These are phyloP conservation scores for Volvox africanus DNA, from an alignment of 139 green algal species.

Conservation along the genomic window DNA sequence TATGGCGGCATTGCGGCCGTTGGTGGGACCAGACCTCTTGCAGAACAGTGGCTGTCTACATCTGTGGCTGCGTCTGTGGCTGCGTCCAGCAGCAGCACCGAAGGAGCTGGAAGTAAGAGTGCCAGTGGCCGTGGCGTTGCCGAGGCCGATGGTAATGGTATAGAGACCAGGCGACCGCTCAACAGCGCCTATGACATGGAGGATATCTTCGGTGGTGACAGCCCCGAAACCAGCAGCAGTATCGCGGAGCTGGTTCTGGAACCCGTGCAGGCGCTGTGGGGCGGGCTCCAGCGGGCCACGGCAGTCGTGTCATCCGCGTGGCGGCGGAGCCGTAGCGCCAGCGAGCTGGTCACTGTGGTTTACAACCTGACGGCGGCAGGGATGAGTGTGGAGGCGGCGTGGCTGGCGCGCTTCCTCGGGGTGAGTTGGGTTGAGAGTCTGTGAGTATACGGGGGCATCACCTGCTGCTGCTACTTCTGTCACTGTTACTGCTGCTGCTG, in stretches of 20 bases:
- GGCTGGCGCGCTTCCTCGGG: slow-evolving; percentile 12
- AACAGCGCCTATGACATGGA: slow-evolving; percentile 45
- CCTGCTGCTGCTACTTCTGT: too few relatives aligned
- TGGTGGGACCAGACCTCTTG: not conserved
- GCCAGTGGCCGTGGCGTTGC: not conserved
- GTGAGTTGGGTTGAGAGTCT: not conserved
- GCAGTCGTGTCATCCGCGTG: not conserved
- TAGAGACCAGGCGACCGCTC: not conserved
- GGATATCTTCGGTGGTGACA: not conserved
- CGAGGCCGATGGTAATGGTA: too few relatives aligned
- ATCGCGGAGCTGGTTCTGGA: slow-evolving; percentile 9
- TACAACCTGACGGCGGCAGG: slow-evolving; percentile 27
- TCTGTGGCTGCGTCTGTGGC: too few relatives aligned
- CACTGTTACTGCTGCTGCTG: too few relatives aligned
- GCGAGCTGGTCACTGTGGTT: slow-evolving; percentile 23
- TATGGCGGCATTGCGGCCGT: not conserved
- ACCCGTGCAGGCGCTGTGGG: slow-evolving; percentile 18
- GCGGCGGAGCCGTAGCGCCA: not conserved
- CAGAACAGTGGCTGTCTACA: not conserved
- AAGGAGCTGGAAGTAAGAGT: not conserved
- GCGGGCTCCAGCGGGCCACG: not conserved
- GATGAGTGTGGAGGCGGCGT: not conserved
- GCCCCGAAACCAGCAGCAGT: not conserved
- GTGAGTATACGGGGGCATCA: too few relatives aligned
- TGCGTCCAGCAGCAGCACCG: not conserved